These are phyloP conservation scores for Xylaria cubensis DNA, from an alignment of 495 filamentous ascomycete species.

Conservation along the genomic window DNA sequence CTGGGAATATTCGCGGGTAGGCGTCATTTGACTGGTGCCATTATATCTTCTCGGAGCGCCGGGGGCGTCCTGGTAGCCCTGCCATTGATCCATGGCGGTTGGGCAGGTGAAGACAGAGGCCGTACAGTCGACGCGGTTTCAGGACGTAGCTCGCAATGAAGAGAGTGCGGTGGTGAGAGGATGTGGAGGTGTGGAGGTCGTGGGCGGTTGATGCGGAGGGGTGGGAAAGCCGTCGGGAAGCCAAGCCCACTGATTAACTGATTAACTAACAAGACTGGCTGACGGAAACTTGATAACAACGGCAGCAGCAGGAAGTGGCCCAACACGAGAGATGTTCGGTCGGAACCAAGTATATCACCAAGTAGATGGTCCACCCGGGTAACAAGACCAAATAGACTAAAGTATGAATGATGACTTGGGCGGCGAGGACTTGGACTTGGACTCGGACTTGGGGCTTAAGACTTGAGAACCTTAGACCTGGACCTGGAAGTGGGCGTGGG, in stretches of 20 bases:
- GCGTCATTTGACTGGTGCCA: slow-evolving; percentile 52
- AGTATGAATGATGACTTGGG: background rate
- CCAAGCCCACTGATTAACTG: slow-evolving; percentile 11
- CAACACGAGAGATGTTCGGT: slow-evolving; percentile 14
- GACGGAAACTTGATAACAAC: background rate
- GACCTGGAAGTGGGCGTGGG: slow-evolving; percentile 6
- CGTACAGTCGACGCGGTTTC: slow-evolving; percentile 21
- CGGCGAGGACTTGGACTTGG: background rate
- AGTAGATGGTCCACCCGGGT: background rate
- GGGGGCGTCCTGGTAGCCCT: slow-evolving; percentile 55
- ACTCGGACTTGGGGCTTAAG: background rate
- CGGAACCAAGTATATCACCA: slow-evolving; percentile 1
- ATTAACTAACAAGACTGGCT: background rate
- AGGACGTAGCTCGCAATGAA: slow-evolving; percentile 10
- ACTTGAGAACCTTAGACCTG: slow-evolving; percentile 2
- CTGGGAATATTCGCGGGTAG: slow-evolving; percentile 52
- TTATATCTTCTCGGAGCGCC: slow-evolving; percentile 59
- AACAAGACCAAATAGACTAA: slow-evolving; percentile 1
- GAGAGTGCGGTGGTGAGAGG: slow-evolving; percentile 21
- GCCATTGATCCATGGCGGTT: slow-evolving; percentile 65
- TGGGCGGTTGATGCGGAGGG: slow-evolving; percentile 25
- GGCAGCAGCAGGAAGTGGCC: background rate
- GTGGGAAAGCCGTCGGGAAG: slow-evolving; percentile 21
- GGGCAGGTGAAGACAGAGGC: slow-evolving; percentile 23
- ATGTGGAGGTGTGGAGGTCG: slow-evolving; percentile 22